Evolutionary conservation across 306 rosid genomes (phyloP).

Genomic region (Datisca glomerata): DNA sequence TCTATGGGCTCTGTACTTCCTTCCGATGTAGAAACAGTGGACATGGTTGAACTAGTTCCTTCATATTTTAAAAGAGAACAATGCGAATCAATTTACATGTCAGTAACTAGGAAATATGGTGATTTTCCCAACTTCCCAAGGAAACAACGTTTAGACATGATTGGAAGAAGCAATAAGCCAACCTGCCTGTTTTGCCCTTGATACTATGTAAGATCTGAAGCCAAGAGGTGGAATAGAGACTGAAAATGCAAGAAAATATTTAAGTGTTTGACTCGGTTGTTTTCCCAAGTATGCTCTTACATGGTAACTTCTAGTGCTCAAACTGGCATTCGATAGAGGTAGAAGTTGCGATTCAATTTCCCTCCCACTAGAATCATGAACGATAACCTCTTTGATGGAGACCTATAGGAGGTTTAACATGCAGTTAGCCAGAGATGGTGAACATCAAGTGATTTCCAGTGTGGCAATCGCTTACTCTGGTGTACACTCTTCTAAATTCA

Average conservation of each 20-base stretch:
- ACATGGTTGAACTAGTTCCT: neutral
- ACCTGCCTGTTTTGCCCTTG: conserved; percentile 26
- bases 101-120: neutral
- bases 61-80: neutral
- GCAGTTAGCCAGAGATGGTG: conserved; percentile 4
- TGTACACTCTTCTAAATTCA: too few species aligned
- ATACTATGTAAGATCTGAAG: conserved; percentile 64
- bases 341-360: conserved; percentile 60
- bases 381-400: conserved; percentile 36
- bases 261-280: conserved; percentile 36
- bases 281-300: conserved; percentile 49
- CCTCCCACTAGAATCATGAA: conserved; percentile 55
- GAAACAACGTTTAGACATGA: neutral
- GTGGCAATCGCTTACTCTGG: neutral
- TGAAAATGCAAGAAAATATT: conserved; percentile 72
- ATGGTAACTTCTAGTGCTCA: conserved; percentile 36
- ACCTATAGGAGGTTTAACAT: conserved; percentile 31
- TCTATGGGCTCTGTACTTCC: neutral
- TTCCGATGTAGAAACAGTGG: neutral
- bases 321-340: conserved; percentile 39
- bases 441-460: neutral
- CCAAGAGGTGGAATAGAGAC: conserved; percentile 82
- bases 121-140: neutral
- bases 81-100: neutral
- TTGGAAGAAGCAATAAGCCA: neutral